Conservation (phyloP, 805 yeast genomes). For the Candida argentea region DNA sequence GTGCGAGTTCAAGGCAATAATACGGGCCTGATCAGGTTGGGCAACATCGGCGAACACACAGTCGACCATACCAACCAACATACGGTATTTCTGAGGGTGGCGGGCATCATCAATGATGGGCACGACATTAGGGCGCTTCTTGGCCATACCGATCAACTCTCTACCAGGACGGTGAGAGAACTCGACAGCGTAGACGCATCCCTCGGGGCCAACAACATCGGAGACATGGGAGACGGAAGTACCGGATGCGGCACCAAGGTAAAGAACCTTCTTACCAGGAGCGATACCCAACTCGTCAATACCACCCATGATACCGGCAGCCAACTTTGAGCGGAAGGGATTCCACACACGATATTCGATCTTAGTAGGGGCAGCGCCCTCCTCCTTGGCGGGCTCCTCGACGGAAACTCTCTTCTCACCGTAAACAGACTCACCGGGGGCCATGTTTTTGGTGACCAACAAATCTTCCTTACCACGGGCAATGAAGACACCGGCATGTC, state of each 20-base stretch:
- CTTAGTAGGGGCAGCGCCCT: conserved; percentile 84
- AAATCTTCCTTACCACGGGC: conserved; percentile 99
- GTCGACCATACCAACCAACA: conserved; percentile 98
- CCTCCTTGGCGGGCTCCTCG: conserved; percentile 88
- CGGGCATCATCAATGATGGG: conserved; percentile 99
- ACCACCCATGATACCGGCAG: conserved; percentile 99
- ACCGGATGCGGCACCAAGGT: conserved; percentile 99
- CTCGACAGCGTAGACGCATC: conserved; percentile 97
- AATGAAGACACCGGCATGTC: conserved; percentile 97
- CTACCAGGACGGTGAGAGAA: conserved; percentile 99
- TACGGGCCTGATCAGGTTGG: conserved; percentile 99
- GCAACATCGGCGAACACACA: conserved; percentile 99
- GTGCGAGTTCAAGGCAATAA: conserved; percentile 96
- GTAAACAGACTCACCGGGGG: conserved; percentile 97
- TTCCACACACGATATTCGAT: conserved; percentile 99
- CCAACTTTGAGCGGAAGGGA: conserved; percentile 98
- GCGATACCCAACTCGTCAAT: conserved; percentile 93
- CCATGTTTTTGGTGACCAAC: conserved; percentile 90
- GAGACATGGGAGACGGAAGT: conserved; percentile 98
- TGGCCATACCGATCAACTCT: conserved; percentile 98
- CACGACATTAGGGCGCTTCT: conserved; percentile 98
- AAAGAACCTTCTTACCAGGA: conserved; percentile 96
- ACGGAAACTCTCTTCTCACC: conserved; percentile 95
- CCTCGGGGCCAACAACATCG: conserved; percentile 98
- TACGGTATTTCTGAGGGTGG: conserved; percentile 99